These are phyloP conservation scores for Magnaporthiopsis incrustans DNA, from an alignment of 2,329 filamentous ascomycete species.

Conservation along the genomic window DNA sequence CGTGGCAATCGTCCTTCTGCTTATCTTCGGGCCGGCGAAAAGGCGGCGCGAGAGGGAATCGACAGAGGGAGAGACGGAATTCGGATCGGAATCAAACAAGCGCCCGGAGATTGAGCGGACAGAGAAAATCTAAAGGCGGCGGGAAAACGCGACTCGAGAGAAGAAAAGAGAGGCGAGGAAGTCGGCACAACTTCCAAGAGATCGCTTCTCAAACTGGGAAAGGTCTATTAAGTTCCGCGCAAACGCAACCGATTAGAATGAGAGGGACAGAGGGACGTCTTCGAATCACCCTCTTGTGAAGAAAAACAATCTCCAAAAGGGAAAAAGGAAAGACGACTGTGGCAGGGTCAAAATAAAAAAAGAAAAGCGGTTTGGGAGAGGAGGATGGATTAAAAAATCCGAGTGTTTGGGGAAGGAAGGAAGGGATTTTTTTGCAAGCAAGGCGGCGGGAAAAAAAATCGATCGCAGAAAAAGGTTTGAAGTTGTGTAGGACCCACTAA, in stretches of 20 bases:
- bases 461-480: conserved; percentile 16
- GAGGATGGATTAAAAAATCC: conserved; percentile 25
- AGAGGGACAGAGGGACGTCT: conserved; percentile 16
- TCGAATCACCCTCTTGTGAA: conserved; percentile 33
- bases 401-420: conserved; percentile 16
- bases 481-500: conserved; percentile 12
- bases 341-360: conserved; percentile 10
- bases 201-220: conserved; percentile 4
- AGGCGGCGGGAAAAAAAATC: conserved; percentile 11
- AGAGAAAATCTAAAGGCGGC: neutral
- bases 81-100: conserved; percentile 14
- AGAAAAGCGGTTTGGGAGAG: conserved; percentile 13
- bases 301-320: conserved; percentile 36
- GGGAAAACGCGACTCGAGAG: neutral
- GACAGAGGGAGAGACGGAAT: conserved; percentile 5
- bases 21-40: conserved; percentile 4
- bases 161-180: conserved; percentile 6
- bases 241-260: conserved; percentile 15
- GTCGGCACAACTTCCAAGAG: conserved; percentile 7
- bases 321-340: conserved; percentile 29
- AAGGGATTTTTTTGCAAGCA: conserved; percentile 15
- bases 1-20: neutral
- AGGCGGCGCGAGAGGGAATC: conserved; percentile 5
- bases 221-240: conserved; percentile 7
- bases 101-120: neutral